Percentiles rank a stretch among this genome's conserved stretches.
Evolutionary conservation across 108 stramenopile species (phyloP).

Genomic region (Aurantiochytrium sp.): DNA sequence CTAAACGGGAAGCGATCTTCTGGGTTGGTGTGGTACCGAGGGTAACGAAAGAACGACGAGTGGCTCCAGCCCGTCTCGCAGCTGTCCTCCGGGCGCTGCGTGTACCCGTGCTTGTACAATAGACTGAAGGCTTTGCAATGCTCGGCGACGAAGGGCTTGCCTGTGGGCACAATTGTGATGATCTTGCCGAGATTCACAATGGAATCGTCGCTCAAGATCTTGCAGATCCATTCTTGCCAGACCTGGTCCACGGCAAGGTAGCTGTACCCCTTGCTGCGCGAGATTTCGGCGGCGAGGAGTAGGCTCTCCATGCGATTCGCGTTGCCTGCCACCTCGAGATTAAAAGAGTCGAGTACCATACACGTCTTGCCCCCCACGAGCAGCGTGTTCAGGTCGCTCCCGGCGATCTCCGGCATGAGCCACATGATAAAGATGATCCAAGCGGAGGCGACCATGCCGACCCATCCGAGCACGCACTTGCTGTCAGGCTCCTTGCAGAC

Average conservation of each 20-base stretch:
- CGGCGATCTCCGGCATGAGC: background rate
- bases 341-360: background rate
- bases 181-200: background rate
- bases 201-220: background rate
- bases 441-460: background rate
- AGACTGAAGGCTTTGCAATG: too few species aligned
- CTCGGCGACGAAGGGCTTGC: background rate
- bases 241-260: background rate
- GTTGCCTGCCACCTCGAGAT: background rate
- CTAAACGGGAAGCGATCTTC: background rate
- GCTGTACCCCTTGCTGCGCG: background rate
- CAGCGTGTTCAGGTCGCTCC: background rate
- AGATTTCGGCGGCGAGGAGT: background rate
- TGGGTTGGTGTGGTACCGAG: background rate
- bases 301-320: background rate
- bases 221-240: background rate
- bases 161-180: background rate
- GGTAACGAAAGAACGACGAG: background rate
- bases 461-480: too few species aligned
- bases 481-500: too few species aligned
- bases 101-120: too few species aligned
- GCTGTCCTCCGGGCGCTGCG: background rate
- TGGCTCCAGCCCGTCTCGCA: background rate
- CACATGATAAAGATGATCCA: background rate
- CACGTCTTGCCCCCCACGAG: background rate